Evolutionary conservation across 192 early-diverging fungal species (phyloP).

Genomic region (Umbelopsis isabellina): DNA sequence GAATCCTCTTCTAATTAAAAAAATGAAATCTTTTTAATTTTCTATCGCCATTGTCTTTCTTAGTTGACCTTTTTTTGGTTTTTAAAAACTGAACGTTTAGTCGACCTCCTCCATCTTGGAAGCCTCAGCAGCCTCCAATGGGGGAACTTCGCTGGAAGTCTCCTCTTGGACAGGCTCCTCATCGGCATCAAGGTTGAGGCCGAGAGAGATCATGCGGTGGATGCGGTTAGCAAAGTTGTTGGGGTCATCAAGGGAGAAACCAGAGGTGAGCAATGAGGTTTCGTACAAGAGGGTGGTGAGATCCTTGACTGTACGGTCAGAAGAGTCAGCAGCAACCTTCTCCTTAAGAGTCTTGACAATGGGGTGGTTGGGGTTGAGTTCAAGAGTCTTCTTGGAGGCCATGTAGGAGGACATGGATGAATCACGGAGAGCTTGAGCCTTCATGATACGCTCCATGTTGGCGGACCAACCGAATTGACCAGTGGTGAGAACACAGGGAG

Average conservation of each 20-base stretch:
- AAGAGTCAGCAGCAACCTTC: slow-evolving; percentile 94
- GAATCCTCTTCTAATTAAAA: slow-evolving; percentile 17
- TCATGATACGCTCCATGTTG: slow-evolving; percentile 99
- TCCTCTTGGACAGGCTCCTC: slow-evolving; percentile 48
- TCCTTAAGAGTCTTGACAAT: slow-evolving; percentile 94
- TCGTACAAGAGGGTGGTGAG: slow-evolving; percentile 95
- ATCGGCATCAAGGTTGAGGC: slow-evolving; percentile 94
- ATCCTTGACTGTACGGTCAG: slow-evolving; percentile 99
- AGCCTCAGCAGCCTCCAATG: slow-evolving; percentile 54
- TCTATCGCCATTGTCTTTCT: neutral
- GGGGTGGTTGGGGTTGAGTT: slow-evolving; percentile 95
- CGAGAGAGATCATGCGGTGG: slow-evolving; percentile 99
- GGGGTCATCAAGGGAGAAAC: slow-evolving; percentile 97
- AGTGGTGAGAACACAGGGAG: slow-evolving; percentile 98
- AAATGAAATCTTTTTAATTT: neutral
- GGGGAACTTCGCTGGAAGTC: slow-evolving; percentile 45
- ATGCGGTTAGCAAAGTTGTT: slow-evolving; percentile 91
- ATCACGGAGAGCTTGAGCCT: slow-evolving; percentile 99
- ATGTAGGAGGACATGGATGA: slow-evolving; percentile 99
- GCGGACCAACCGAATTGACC: slow-evolving; percentile 99
- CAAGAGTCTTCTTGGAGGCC: slow-evolving; percentile 99
- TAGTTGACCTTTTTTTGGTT: neutral
- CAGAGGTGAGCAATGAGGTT: slow-evolving; percentile 93
- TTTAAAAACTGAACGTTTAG: slow-evolving; percentile 39
- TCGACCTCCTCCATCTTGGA: slow-evolving; percentile 76